Base-by-base conservation (phyloP, 495 filamentous ascomycete genomes). In the Penicillium samsonianum region DNA sequence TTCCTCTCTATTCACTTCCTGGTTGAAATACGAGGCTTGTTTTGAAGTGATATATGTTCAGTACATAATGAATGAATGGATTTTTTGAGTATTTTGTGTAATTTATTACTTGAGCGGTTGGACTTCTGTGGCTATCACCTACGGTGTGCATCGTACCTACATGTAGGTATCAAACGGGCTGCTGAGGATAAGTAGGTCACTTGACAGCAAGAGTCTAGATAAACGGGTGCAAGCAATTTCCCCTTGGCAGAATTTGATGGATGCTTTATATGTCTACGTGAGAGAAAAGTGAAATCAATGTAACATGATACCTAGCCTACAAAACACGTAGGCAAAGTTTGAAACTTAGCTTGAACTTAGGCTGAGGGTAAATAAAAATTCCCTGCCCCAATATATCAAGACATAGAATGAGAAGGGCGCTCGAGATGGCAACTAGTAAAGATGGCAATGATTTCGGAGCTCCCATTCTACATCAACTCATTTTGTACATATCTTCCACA, bases 61-160 rank as follows among this genome's bases (percentile, higher is more conserved):
- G 64, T 67, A 62, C 55, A 67, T 62, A 63, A 60, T 53, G 43
- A 65, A 50, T 55, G 40, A 25, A 58, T 56, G 37, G 51, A 20
- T 38, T 28, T 45, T 46, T 26, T 17, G 41, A 22, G 11, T 3
- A 43, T 16, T 43, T n/a, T 38, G 16, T 17, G 5, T 17, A 17
- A 3, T 9, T n/a, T n/a, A 2, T 37, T 7, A n/a, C 5, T 17
- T 17, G 35, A 6, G 35, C n/a, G 2, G 35, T 10, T 10, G 10
- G 30, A 33, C 10, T 1, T 30, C 5, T 23, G 41, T 23, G 9
- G 16, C 35, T 38, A 38, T 38, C 35, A 38, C 35, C 35, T n/a
- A 17, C 35, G 5, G 16, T 35, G 35, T 38, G 35, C 35, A 38
- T 38, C n/a, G n/a, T n/a, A n/a, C 23, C 23, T 25, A 2, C 0